A percentile compares a stretch with the other conserved stretches of the same genome.
These are phyloP conservation scores for Eimeria tenella DNA, from an alignment of 169 alveolate species.

Conservation along the genomic window DNA sequence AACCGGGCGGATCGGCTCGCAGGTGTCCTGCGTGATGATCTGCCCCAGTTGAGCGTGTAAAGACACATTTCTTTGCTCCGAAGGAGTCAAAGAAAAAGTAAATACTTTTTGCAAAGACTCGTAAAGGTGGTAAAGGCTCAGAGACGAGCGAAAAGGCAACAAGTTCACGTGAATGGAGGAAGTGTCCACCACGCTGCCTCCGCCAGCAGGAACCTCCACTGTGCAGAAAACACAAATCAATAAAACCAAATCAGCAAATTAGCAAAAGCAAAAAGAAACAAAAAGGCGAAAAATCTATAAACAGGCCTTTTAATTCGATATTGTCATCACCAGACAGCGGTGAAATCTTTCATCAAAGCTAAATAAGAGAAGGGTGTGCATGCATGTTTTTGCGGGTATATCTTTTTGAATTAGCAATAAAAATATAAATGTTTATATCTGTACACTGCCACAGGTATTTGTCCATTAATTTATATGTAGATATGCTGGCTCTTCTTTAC, in stretches of 20 bases:
- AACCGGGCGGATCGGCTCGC: background rate
- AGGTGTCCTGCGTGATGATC: background rate
- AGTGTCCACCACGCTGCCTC: background rate
- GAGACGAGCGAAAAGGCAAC: conserved; percentile 6
- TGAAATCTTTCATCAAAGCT: too few species aligned
- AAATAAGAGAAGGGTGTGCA: too few species aligned
- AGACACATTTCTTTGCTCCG: background rate
- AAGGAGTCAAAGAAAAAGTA: background rate
- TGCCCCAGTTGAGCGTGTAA: background rate
- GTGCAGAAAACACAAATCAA: background rate
- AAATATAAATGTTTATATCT: too few species aligned
- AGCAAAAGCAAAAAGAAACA: background rate
- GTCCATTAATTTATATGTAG: too few species aligned
- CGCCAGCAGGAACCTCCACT: conserved; percentile 12
- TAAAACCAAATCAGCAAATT: background rate
- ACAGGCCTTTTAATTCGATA: too few species aligned
- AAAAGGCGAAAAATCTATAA: background rate
- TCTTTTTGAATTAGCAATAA: too few species aligned
- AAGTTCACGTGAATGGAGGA: conserved; percentile 8
- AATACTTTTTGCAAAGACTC: background rate
- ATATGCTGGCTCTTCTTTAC: too few species aligned
- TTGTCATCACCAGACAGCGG: too few species aligned
- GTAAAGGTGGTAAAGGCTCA: conserved; percentile 18
- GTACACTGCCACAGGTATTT: too few species aligned
- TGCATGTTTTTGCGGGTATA: too few species aligned